A percentile compares a stretch with the other conserved stretches of the same genome.
Evolutionary conservation across 768 basidiomycete genomes (phyloP).

Genomic region (Dendrothele bispora): DNA sequence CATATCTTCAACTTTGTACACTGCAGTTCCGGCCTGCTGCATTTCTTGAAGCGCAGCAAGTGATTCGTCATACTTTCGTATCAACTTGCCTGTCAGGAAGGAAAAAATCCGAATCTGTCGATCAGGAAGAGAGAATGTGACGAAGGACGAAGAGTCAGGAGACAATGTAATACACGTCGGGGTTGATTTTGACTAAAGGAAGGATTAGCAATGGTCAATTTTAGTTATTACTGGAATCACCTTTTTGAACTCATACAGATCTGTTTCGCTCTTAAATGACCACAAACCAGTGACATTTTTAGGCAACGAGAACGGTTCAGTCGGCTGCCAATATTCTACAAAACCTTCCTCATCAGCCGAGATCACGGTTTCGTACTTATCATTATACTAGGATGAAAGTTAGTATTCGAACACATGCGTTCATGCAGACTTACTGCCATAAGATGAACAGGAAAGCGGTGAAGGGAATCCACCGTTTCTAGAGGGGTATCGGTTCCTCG

Average conservation of each 20-base stretch:
- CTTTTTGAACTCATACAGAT: constrained; percentile 98
- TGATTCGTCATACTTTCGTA: constrained; percentile 94
- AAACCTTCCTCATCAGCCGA: constrained; percentile 96
- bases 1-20: constrained; percentile 96
- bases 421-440: constrained; percentile 65
- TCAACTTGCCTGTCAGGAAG: constrained; percentile 86
- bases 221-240: constrained; percentile 44
- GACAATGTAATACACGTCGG: constrained; percentile 93
- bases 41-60: constrained; percentile 93
- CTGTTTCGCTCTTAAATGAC: constrained; percentile 89
- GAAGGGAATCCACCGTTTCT: constrained; percentile 73
- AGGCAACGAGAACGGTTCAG: constrained; percentile 85
- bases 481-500: constrained; percentile 82
- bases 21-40: constrained; percentile 96
- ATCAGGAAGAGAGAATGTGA: constrained; percentile 91
- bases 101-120: constrained; percentile 93
- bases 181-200: constrained; percentile 86
- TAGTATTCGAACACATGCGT: not conserved
- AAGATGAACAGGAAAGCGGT: constrained; percentile 86
- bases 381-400: constrained; percentile 67
- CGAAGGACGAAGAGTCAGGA: constrained; percentile 85
- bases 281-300: constrained; percentile 78
- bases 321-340: constrained; percentile 94
- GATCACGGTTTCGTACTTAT: constrained; percentile 86
- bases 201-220: too few species aligned